Percentiles rank a stretch among this genome's conserved stretches.
phyloP scores from a whole-genome alignment of 2,329 filamentous ascomycete genomes.

The Spiromastix sp. region DNA sequence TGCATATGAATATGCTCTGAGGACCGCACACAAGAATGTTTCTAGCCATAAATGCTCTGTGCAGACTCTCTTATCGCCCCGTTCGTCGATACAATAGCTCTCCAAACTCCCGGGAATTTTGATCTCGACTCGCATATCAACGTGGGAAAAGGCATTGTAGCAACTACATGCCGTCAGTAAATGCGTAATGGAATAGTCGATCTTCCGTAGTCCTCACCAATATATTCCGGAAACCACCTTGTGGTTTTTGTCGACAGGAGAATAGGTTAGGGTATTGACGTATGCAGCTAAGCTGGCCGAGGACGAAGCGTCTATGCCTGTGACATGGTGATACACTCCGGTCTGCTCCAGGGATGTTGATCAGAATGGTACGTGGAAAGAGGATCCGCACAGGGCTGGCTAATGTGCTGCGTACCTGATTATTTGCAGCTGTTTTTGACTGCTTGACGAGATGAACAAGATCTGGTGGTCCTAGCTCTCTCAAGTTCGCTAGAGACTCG shows the following conservation, averaged over 20 bases:
- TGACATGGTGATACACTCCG: slow-evolving; percentile 96
- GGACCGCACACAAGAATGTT: slow-evolving; percentile 89
- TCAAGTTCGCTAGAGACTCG: slow-evolving; percentile 71
- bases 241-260: slow-evolving; percentile 68
- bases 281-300: slow-evolving; percentile 95
- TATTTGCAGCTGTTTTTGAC: slow-evolving; percentile 46
- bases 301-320: slow-evolving; percentile 91
- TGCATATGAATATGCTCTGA: slow-evolving; percentile 91
- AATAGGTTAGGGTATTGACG: slow-evolving; percentile 94
- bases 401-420: slow-evolving; percentile 37
- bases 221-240: slow-evolving; percentile 93
- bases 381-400: background rate
- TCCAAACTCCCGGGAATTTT: slow-evolving; percentile 94
- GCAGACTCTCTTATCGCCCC: slow-evolving; percentile 85
- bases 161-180: slow-evolving; percentile 43
- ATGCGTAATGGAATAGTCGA: background rate
- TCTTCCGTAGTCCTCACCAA: slow-evolving; percentile 51
- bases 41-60: slow-evolving; percentile 95
- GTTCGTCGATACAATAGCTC: slow-evolving; percentile 94
- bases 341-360: too few relatives aligned
- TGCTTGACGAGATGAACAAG: slow-evolving; percentile 88
- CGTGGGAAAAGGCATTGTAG: slow-evolving; percentile 97
- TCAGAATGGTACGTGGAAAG: too few relatives aligned
- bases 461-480: slow-evolving; percentile 91
- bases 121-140: slow-evolving; percentile 98